Evolutionary conservation across 2,329 filamentous ascomycete species (phyloP), one percentile per base, ranked within the genome.

Genomic region (Trichoderma afroharzianum): DNA sequence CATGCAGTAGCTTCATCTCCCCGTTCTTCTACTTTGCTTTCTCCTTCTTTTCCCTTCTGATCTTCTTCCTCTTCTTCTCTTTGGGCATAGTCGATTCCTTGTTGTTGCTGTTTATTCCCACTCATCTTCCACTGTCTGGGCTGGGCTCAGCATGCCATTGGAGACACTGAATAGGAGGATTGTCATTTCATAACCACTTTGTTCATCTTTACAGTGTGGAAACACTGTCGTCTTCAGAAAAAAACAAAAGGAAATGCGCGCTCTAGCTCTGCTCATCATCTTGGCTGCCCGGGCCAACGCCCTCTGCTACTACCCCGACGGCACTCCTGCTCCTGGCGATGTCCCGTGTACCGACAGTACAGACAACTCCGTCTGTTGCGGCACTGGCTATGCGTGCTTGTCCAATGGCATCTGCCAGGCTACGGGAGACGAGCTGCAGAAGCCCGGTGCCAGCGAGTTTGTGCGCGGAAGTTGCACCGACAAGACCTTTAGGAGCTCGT

Each of bases 401-500:
- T 78, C 76, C 33, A 81, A 80, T 72, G 75, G 75, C 30, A 73
- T 82, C 6, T 83, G 81, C 73, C 71, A 75, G 74, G 74, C 78
- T 4, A 79, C 77, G 1, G 78, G 73, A 0, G 63, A 75, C 6
- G 74, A 76, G 67, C 53, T 78, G 11, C 69, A 73, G 24, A 74
- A 76, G 63, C 66, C 70, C 0, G 75, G 75, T 6, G 74, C 76
- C 6, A 72, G 73, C 3, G 67, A 73, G 7, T 81, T 75, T 28
- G 77, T 79, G 4, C 78, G 81, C 8, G 80, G 79, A 11, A 76
- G 77, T 36, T 82, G 81, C 47, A 82, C 80, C 1, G 79, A 82
- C 67, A 69, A 75, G 59, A 72, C 59, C 0, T 82, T 79, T 77
- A 70, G 75, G 24, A 79, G 76, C 50, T 71, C 74, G 18, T 73